phyloP scores from a whole-genome alignment of 257 asterid species.

The Lithospermum erythrorhizon region DNA sequence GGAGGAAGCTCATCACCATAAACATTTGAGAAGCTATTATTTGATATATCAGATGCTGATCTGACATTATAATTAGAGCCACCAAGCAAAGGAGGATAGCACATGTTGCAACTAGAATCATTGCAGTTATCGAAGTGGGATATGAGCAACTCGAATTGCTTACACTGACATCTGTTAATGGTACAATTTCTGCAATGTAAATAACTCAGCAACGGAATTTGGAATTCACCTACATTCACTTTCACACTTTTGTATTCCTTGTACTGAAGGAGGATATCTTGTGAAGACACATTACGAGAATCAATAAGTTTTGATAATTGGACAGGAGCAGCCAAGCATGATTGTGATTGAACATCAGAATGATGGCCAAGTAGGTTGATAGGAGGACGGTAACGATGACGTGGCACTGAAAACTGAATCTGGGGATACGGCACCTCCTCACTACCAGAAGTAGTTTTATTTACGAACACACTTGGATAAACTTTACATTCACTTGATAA shows the following conservation, averaged over 20 bases:
- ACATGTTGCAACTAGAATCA: conserved; percentile 19
- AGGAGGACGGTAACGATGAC: conserved; percentile 13
- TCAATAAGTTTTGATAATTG: conserved; percentile 14
- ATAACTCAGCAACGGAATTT: conserved; percentile 19
- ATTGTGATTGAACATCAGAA: conserved; percentile 9
- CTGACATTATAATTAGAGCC: conserved; percentile 6
- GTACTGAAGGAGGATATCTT: conserved; percentile 21
- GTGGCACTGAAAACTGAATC: conserved; percentile 10
- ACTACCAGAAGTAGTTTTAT: conserved; percentile 8
- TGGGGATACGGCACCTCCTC: conserved; percentile 13
- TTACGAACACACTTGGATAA: conserved; percentile 15
- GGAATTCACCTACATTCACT: conserved; percentile 15
- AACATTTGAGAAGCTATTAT: conserved; percentile 12
- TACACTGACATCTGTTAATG: conserved; percentile 26
- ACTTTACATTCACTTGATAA: conserved; percentile 16
- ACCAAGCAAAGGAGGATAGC: conserved; percentile 25
- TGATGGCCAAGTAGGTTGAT: conserved; percentile 16
- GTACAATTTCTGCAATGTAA: conserved; percentile 26
- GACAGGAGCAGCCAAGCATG: conserved; percentile 4
- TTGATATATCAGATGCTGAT: conserved; percentile 18
- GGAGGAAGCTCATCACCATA: conserved; percentile 21
- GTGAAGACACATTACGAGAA: conserved; percentile 11
- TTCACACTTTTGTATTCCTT: conserved; percentile 15
- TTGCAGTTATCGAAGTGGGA: conserved; percentile 35
- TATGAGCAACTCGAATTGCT: conserved; percentile 12